Conservation (phyloP, 495 filamentous ascomycete species). For the Neurospora pannonica region DNA sequence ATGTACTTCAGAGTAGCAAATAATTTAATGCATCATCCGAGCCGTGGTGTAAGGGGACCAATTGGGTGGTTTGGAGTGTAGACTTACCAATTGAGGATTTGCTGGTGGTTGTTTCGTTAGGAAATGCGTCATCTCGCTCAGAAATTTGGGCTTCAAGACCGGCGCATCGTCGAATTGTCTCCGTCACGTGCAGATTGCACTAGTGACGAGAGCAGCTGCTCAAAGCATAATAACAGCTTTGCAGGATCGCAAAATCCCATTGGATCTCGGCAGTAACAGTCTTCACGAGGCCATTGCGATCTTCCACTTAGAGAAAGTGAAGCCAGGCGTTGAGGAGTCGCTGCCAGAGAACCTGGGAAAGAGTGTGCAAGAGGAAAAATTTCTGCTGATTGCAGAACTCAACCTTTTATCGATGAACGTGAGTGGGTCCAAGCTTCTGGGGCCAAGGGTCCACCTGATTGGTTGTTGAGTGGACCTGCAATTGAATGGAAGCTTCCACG, state of each 20-base stretch:
- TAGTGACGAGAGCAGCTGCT: background rate
- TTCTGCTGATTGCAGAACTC: background rate
- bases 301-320: background rate
- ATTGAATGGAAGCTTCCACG: background rate
- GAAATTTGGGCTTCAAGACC: background rate
- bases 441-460: background rate
- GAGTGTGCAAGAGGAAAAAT: background rate
- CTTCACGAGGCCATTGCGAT: background rate
- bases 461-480: background rate
- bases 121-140: background rate
- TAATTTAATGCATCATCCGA: conserved; percentile 44
- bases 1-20: conserved; percentile 58
- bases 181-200: background rate
- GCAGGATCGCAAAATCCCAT: background rate
- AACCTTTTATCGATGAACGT: background rate
- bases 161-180: background rate
- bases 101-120: background rate
- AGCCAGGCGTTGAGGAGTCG: background rate
- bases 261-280: background rate
- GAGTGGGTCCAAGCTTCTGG: background rate
- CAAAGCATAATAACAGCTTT: background rate
- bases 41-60: conserved; percentile 4
- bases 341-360: background rate
- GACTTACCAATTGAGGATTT: conserved; percentile 9
- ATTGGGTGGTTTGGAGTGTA: background rate